Base-by-base conservation (phyloP, 352 stramenopile species). In the Globisporangium irregulare region DNA sequence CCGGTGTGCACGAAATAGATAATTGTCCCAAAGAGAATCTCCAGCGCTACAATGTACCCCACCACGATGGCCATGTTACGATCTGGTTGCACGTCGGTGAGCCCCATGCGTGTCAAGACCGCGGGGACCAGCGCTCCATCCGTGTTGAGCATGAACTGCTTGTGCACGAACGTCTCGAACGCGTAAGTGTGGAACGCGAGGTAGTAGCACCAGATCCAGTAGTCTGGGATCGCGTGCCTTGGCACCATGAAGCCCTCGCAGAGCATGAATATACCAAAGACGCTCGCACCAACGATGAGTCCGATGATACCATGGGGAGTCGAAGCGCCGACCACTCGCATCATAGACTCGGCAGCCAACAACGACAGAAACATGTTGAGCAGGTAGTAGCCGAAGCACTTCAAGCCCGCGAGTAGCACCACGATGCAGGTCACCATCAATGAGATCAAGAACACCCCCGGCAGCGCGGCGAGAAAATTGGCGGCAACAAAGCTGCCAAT, bases 241-340 rank as follows among this genome's bases (percentile, higher is more conserved):
- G 84, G 79, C 54, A 94, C 80, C 76, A 96, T 90, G 74, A 96
- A 95, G n/a, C 89, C 90, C 69, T 95, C 84, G 59, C 84, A 92
- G 15, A 94, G 80, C 82, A 94, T 95, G 51, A 95, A 93, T 72
- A 97, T 91, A 50, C 89, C 90, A 58, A 94, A 95, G 51, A 93
- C 29, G 76, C 73, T 92, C 72, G 84, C 89, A 8, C 78, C 85
- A 22, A 95, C 65, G 10, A 86, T 87, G 57, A 97, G 93, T 14
- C 88, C 90, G 68, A 93, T 93, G 67, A 97, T 94, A 69, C 93
- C 91, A 50, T 96, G 86, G 12, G 88, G 87, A 38, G 91, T 86
- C 25, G 85, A 73, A 54, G 87, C 83, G 22, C 80, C 82, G 2
- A 97, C 75, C 3, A 95, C 75, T 64, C 90, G 80, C 77, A 93